Base-by-base conservation (phyloP, 768 basidiomycete species). In the Favolaschia claudopus region DNA sequence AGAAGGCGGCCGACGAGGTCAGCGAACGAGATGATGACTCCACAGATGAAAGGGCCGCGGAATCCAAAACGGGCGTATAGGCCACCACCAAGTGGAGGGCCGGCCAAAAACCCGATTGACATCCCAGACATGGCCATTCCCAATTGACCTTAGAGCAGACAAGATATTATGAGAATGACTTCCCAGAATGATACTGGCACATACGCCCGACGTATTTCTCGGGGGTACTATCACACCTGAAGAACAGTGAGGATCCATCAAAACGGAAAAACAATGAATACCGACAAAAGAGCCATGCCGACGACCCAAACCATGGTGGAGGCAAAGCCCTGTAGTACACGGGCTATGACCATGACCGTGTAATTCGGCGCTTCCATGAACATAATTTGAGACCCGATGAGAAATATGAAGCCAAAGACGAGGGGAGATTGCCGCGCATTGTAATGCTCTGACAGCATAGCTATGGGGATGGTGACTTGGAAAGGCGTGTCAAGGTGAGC, bases 301-400 rank as follows among this genome's bases (percentile, higher is more conserved):
- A 87, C 82, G 0, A 85, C 78, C 86, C 86, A 88, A 9, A 89
- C 77, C 70, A 86, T 77, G 6, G 86, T 82, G 0, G 86, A 86
- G 15, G 83, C 82, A 10, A 85, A 69, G 5, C 87, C 87, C 69
- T 88, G 87, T 25, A 87, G 44, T n/a, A 81, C 66, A 29, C 88
- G 82, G 8, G 87, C 85, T 33, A 87, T 29, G 14, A 77, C 81
- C 85, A 89, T 86, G 13, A 86, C 69, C 52, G 80, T 64, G 61
- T 82, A 88, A 34, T 74, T 79, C 3, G 80, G 82, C 0, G 86
- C 85, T 62, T 86, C 83, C 86, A 88, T 87, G 12, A 89, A 74
- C 73, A 88, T 76, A 17, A 87, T 68, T 69, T 86, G 85, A 2
- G 85, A 83, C 6, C 76, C 83, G 5, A 84, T 69, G 32, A 88